Conservation (phyloP, 176 grass and related monocot species). For the Dactylis glomerata region DNA sequence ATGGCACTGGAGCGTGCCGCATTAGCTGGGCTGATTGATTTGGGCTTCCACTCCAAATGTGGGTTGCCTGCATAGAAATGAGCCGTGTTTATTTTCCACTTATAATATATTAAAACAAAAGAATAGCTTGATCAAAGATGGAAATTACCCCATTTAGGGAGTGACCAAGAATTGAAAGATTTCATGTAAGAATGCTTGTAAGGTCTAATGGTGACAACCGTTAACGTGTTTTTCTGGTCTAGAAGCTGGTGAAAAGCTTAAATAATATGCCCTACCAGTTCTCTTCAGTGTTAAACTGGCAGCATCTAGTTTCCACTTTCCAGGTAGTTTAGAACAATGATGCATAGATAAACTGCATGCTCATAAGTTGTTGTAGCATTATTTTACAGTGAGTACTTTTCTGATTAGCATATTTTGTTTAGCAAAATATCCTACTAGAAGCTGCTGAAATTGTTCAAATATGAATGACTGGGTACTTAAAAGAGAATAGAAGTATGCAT, state of each 20-base stretch:
- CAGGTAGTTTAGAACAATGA: not conserved
- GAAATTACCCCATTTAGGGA: not conserved
- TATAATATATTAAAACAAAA: slow-evolving; percentile 6
- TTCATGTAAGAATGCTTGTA: not conserved
- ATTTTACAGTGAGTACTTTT: not conserved
- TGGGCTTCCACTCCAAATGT: slow-evolving; percentile 76
- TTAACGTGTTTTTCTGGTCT: slow-evolving; percentile 2
- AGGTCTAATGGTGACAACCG: not conserved
- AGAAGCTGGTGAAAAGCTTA: slow-evolving; percentile 5
- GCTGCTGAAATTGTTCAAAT: not conserved
- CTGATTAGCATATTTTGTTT: not conserved
- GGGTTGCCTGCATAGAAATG: slow-evolving; percentile 35
- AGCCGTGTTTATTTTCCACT: not conserved
- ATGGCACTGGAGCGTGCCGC: slow-evolving; percentile 14
- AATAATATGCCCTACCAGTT: not conserved
- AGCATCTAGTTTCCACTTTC: slow-evolving; percentile 16
- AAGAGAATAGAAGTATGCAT: not conserved
- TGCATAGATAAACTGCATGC: not conserved
- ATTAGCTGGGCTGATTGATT: slow-evolving; percentile 48
- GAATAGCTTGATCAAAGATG: not conserved
- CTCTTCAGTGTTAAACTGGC: not conserved
- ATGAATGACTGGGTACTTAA: not conserved
- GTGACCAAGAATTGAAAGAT: not conserved
- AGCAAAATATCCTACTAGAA: slow-evolving; percentile 2
- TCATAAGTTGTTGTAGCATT: not conserved